Evolutionary conservation across 2,329 filamentous ascomycete species (phyloP), one percentile per base, ranked within the genome.

Genomic region (Sclerotinia subarctica): DNA sequence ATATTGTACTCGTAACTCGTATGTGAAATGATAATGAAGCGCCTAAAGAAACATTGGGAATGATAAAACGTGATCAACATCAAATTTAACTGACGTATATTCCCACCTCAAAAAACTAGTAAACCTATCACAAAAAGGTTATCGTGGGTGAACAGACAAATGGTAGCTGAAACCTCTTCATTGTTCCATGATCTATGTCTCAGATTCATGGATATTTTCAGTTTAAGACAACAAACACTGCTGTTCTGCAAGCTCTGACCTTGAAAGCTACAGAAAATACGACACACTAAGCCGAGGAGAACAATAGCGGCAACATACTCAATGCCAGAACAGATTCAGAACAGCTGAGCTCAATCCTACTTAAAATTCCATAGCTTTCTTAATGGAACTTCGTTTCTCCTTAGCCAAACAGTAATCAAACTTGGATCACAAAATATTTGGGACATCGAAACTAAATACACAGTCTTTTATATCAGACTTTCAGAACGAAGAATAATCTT

Each of bases 131-230:
- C 38, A 42, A 42, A 17, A 10, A 42, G 15, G 15, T 13, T 42
- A 17, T 17, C 8, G 5, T 38, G 5, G 5, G 35, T 11, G 4
- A 19, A 58, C 3, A 26, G n/a, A 26, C 15, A 26, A 1, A 3
- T 19, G 7, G 1, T 42, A 5, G 1, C 3, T 15, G n/a, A 1
- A 2, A 10, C 10, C 11, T 24, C n/a, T 17, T 21, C 11, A 26
- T 58, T 44, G 15, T 0, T 44, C 7, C 1, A 13, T 2, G 7
- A 0, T 44, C 4, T 1, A 7, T 2, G 7, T 26, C 3, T 2
- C 3, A 44, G 35, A 19, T 58, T 11, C 2, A 0, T 44, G 2
- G 0, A 5, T 26, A 17, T 42, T 3, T 24, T 26, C 54, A 42
- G 15, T 8, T 17, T 3, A 8, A 57, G 5, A 35, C 21, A 24